A percentile compares a stretch with the other conserved stretches of the same genome.
Evolutionary conservation across 495 filamentous ascomycete species (phyloP).

Genomic region (Podospora anserina): DNA sequence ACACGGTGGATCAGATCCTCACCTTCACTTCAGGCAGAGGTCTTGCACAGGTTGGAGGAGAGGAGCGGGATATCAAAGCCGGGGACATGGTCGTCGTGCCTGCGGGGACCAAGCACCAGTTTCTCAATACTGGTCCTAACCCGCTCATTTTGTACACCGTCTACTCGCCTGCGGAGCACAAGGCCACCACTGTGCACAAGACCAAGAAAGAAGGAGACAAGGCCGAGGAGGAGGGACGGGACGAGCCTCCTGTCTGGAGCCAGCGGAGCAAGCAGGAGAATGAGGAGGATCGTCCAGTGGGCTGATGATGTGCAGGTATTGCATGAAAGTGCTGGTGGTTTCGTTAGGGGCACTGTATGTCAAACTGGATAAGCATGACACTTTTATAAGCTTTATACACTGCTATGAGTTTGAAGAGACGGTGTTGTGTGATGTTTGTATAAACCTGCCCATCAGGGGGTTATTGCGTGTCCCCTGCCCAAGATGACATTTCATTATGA

Average conservation of each 20-base stretch:
- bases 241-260: conserved; percentile 60
- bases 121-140: conserved; percentile 55
- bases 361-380: too few relatives aligned
- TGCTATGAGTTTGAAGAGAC: too few relatives aligned
- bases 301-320: background rate
- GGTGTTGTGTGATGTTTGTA: too few relatives aligned
- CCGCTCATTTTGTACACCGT: conserved; percentile 58
- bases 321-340: background rate
- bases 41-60: conserved; percentile 56
- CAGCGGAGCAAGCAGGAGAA: conserved; percentile 55
- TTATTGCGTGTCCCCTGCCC: too few relatives aligned
- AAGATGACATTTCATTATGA: too few relatives aligned
- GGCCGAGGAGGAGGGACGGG: conserved; percentile 58
- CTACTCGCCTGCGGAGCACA: conserved; percentile 62
- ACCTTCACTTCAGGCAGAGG: conserved; percentile 59
- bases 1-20: conserved; percentile 61
- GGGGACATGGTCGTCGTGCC: conserved; percentile 63
- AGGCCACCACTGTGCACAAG: conserved; percentile 54
- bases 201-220: conserved; percentile 61
- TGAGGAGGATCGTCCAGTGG: conserved; percentile 54
- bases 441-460: too few relatives aligned
- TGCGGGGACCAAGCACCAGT: conserved; percentile 64
- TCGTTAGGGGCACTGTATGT: background rate
- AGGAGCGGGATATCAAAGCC: conserved; percentile 56
- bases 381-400: too few relatives aligned